phyloP scores from a whole-genome alignment of 495 filamentous ascomycete genomes.

The Neurospora sp. region DNA sequence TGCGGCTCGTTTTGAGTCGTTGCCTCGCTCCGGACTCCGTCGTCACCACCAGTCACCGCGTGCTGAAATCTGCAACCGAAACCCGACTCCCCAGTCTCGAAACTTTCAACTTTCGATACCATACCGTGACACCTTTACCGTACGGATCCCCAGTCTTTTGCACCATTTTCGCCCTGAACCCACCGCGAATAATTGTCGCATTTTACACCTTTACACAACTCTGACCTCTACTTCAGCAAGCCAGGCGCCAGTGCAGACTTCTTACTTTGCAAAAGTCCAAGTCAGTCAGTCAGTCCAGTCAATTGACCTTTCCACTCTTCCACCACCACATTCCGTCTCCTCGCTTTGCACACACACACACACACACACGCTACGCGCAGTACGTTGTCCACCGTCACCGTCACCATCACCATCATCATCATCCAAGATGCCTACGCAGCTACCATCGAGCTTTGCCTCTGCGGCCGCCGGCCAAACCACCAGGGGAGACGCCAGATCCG shows the following conservation, averaged over 20 bases:
- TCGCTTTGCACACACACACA: background rate
- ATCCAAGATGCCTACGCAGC: slow-evolving; percentile 59
- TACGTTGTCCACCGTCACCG: background rate
- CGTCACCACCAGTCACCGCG: background rate
- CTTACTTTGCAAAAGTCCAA: background rate
- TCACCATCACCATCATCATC: background rate
- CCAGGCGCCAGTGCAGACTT: background rate
- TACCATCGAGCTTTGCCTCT: slow-evolving; percentile 76
- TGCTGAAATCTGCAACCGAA: background rate
- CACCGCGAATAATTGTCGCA: background rate
- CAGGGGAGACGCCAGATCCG: slow-evolving; percentile 35
- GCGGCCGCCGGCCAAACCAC: slow-evolving; percentile 66
- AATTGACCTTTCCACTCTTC: background rate
- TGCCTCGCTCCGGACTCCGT: background rate
- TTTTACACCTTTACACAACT: background rate
- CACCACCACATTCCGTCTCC: background rate
- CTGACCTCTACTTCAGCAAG: background rate
- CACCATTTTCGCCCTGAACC: background rate
- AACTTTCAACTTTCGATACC: background rate
- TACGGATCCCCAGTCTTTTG: background rate
- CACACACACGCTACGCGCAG: background rate
- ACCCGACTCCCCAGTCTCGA: background rate
- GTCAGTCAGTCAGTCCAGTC: background rate
- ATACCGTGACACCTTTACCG: background rate
- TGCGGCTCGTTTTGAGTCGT: background rate